Conservation (phyloP, 257 asterid species). For the Lantana camara region DNA sequence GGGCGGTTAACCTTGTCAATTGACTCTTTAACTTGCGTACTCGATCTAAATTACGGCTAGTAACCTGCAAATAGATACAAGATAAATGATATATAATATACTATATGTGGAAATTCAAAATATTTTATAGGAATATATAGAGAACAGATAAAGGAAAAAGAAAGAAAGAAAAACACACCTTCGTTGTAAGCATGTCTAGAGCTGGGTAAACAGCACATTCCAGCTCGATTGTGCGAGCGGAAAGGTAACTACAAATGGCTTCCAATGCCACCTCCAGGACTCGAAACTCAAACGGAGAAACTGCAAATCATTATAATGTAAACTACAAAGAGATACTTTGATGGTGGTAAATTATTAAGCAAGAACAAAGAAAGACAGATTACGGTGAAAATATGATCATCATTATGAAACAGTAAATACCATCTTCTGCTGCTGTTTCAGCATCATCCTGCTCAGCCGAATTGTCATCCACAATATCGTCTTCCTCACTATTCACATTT, state of each 20-base stretch:
- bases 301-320: conserved; percentile 40
- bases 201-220: conserved; percentile 88
- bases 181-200: conserved; percentile 80
- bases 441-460: conserved; percentile 47
- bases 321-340: not conserved
- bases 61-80: conserved; percentile 52
- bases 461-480: conserved; percentile 49
- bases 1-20: conserved; percentile 85
- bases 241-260: conserved; percentile 77
- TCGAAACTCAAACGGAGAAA: conserved; percentile 77
- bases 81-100: not conserved
- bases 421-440: conserved; percentile 78
- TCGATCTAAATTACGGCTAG: conserved; percentile 82
- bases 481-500: conserved; percentile 41
- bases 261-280: conserved; percentile 87
- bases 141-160: conserved; percentile 4
- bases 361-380: not conserved
- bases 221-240: conserved; percentile 69
- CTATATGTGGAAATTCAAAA: not conserved
- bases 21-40: conserved; percentile 82
- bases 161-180: too few relatives aligned
- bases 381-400: not conserved
- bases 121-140: conserved; percentile 2
- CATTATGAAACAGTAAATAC: conserved; percentile 34
- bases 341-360: not conserved